phyloP scores from a whole-genome alignment of 306 rosid genomes.

The Acacia melanoxylon region DNA sequence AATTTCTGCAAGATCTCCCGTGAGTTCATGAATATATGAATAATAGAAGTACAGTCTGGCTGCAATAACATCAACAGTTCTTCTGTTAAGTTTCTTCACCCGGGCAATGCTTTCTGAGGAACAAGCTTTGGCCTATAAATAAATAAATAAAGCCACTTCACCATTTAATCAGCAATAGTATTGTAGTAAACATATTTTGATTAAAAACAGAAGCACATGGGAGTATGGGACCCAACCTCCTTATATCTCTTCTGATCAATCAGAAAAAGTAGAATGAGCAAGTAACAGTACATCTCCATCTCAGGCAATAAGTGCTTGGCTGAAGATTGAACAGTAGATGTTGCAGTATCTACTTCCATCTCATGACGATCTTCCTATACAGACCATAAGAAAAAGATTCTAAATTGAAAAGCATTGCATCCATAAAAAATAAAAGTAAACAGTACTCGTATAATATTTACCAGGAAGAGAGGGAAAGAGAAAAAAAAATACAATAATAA shows the following conservation, averaged over 20 bases:
- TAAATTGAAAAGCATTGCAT: slow-evolving; percentile 5
- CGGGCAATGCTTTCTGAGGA: slow-evolving; percentile 85
- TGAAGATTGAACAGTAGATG: slow-evolving; percentile 62
- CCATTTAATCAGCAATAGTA: slow-evolving; percentile 3
- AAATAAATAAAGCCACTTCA: slow-evolving; percentile 21
- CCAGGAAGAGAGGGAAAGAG: not conserved
- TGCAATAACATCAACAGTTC: slow-evolving; percentile 90
- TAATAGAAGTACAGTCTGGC: slow-evolving; percentile 88
- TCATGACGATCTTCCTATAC: slow-evolving; percentile 75
- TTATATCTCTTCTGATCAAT: slow-evolving; percentile 86
- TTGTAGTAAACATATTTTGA: not conserved
- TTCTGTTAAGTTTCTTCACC: slow-evolving; percentile 73
- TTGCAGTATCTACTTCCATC: slow-evolving; percentile 89
- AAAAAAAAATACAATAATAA: not conserved
- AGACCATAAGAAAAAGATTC: slow-evolving; percentile 1
- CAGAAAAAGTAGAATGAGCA: slow-evolving; percentile 81
- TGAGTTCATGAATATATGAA: slow-evolving; percentile 85
- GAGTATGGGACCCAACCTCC: slow-evolving; percentile 51
- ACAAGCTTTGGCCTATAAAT: slow-evolving; percentile 77
- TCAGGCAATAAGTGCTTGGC: slow-evolving; percentile 74
- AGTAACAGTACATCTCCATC: slow-evolving; percentile 85
- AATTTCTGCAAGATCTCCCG: slow-evolving; percentile 92
- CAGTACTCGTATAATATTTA: not conserved
- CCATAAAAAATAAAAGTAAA: not conserved
- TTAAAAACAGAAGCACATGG: not conserved